These are phyloP conservation scores for Auxenochlorella pyrenoidosa DNA, from an alignment of 139 green algal genomes.

Conservation along the genomic window DNA sequence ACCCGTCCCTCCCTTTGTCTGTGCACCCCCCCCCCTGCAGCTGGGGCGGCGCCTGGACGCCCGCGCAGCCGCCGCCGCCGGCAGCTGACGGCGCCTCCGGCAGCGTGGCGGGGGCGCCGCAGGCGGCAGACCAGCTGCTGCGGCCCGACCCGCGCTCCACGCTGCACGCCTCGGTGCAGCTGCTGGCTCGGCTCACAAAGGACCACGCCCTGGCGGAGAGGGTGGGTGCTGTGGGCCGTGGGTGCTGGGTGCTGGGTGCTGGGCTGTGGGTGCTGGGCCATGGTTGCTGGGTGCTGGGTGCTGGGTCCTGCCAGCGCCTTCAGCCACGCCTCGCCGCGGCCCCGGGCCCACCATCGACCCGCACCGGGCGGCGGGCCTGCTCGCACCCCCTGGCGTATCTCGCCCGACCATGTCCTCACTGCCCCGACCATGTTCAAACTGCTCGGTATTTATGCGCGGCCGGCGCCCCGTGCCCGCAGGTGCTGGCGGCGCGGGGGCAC, in stretches of 20 bases:
- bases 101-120: not conserved
- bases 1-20: not conserved
- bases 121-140: constrained; percentile 6
- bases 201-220: constrained; percentile 70
- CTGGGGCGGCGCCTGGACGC: constrained; percentile 31
- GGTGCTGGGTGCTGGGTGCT: no score
- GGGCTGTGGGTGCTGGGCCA: no score
- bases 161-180: constrained; percentile 83
- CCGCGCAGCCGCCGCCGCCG: not conserved
- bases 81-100: not conserved
- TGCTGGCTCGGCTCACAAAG: constrained; percentile 82
- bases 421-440: no score
- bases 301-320: no score
- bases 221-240: no score
- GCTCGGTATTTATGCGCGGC: no score
- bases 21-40: not conserved
- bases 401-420: no score
- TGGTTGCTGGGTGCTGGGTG: no score
- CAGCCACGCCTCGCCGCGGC: no score
- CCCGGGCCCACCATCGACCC: no score
- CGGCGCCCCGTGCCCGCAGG: constrained; percentile 24
- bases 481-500: constrained; percentile 64
- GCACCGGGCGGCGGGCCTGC: no score
- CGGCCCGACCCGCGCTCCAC: constrained; percentile 64
- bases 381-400: no score